Percentiles rank a stretch among this genome's conserved stretches.
These are phyloP conservation scores for Cicer pinnatifidum DNA, from an alignment of 306 rosid species.

Conservation along the genomic window DNA sequence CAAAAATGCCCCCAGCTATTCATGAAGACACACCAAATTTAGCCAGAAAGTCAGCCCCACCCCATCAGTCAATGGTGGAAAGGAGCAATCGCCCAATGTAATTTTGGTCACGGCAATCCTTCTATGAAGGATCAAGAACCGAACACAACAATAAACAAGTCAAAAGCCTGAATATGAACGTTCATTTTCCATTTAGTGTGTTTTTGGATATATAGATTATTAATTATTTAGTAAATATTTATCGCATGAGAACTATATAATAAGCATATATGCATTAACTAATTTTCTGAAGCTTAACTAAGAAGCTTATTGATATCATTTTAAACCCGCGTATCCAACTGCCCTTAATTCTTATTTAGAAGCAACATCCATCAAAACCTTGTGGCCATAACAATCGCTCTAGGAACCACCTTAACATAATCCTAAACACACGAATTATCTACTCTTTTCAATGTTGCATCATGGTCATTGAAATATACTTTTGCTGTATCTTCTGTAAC, in stretches of 20 bases:
- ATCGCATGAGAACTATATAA: background rate
- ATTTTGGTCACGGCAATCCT: background rate
- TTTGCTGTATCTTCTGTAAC: background rate
- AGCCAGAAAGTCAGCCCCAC: no score
- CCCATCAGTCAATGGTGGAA: background rate
- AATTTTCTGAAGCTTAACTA: background rate
- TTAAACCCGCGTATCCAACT: background rate
- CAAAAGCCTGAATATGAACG: background rate
- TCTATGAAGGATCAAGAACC: background rate
- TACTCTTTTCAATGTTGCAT: background rate
- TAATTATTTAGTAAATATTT: background rate
- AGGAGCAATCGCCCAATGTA: background rate
- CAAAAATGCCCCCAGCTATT: background rate
- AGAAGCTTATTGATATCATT: background rate
- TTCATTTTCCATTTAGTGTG: background rate
- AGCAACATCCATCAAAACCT: background rate
- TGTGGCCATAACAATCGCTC: background rate
- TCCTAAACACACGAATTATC: background rate
- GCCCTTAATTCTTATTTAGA: background rate
- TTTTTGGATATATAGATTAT: background rate
- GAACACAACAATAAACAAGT: background rate
- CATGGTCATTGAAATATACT: background rate
- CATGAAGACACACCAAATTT: background rate
- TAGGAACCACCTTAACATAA: background rate
- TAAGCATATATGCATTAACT: background rate